A percentile compares a stretch with the other conserved stretches of the same genome.
Evolutionary conservation across 129 eudicot genomes (phyloP).

Genomic region (Oenanthe sinensis): DNA sequence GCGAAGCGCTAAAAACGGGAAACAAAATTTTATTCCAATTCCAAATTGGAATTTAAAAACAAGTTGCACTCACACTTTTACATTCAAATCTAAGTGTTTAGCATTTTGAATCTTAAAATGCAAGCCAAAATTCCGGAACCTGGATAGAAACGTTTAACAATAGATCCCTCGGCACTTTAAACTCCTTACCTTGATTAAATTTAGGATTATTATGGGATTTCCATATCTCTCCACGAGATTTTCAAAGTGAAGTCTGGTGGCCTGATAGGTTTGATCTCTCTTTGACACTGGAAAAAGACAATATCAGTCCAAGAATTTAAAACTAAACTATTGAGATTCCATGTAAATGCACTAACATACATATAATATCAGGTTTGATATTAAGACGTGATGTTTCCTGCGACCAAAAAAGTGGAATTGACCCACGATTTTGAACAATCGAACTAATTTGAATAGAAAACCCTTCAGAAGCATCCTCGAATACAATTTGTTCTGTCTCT

Average conservation of each 20-base stretch:
- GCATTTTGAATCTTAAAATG: background rate
- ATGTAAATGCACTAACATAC: slow-evolving; percentile 35
- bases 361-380: slow-evolving; percentile 65
- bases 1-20: background rate
- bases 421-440: slow-evolving; percentile 80
- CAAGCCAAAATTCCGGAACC: background rate
- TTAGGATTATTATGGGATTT: slow-evolving; percentile 60
- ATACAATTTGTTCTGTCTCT: slow-evolving; percentile 78
- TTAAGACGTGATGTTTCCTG: slow-evolving; percentile 77
- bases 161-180: slow-evolving; percentile 3
- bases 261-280: slow-evolving; percentile 52
- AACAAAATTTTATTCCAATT: background rate
- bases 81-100: background rate
- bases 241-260: slow-evolving; percentile 72
- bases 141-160: background rate
- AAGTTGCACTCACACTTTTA: background rate
- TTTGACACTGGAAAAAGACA: slow-evolving; percentile 45
- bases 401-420: slow-evolving; percentile 81
- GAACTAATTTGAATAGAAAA: slow-evolving; percentile 55
- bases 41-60: background rate
- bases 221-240: slow-evolving; percentile 80
- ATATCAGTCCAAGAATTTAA: slow-evolving; percentile 13
- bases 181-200: slow-evolving; percentile 57
- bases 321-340: background rate
- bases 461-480: slow-evolving; percentile 61